Base-by-base conservation (phyloP, 202 grass and related monocot species). In the Setaria viridis region DNA sequence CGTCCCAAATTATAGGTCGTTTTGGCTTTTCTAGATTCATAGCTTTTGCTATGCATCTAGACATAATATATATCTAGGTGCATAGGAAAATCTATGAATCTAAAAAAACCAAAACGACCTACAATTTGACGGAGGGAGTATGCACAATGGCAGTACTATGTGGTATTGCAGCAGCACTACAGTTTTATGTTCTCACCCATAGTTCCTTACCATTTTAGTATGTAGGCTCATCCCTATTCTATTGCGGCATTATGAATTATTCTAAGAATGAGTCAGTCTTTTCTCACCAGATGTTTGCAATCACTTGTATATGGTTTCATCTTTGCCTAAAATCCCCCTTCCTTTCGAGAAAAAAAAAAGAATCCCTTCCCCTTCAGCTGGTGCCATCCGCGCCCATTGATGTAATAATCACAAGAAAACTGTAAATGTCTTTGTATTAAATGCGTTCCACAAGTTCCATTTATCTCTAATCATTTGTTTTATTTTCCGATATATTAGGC, bases 401-500 rank as follows among this genome's bases (percentile, higher is more conserved):
- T 70, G n/a, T 11, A 70, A 81, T 9, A 56, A 57, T 69, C 20
- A 29, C 54, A 39, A 43, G 13, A 19, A 41, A 56, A 25, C 13
- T 69, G 29, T 69, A 67, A 68, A 80, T 80, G 6, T 80, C 2
- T 80, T 16, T 68, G 17, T 25, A 80, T 42, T 67, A 11, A 50
- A 66, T 67, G 19, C 12, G 15, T 50, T 50, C 43, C 14, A 46
- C 17, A 68, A 67, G 6, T 67, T 73, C 21, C 13, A 37, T 76
- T 2, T 76, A 41, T 77, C 53, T 77, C 45, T 75, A 80, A 57
- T 90, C 34, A 62, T 47, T 17, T 88, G 46, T 81, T 88, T 82
- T 82, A 67, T 45, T 25, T 77, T 11, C 32, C 45, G 58, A 73
- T 92, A 62, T 72, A 87, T 79, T 79, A 99, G 97, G 89, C 86